phyloP scores from a whole-genome alignment of 2,329 filamentous ascomycete species.

The Aspergillus sp. region DNA sequence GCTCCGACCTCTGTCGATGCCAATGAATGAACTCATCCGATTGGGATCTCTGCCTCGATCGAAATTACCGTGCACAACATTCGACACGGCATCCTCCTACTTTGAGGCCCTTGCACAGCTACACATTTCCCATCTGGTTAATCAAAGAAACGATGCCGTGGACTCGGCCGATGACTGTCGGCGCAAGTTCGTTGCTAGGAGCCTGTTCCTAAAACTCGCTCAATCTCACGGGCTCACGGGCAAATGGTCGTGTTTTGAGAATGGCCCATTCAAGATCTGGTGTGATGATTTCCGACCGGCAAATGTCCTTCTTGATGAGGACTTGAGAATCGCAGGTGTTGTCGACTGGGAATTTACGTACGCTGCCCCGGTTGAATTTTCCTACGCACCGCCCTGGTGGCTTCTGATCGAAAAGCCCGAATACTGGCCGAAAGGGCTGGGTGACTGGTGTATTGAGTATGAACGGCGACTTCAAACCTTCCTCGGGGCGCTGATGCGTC shows the following conservation, averaged over 20 bases:
- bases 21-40: too few species aligned
- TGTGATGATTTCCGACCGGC: constrained; percentile 23
- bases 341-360: constrained; percentile 26
- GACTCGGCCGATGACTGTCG: constrained; percentile 24
- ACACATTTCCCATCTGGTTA: constrained; percentile 41
- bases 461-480: constrained; percentile 18
- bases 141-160: constrained; percentile 43
- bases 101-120: constrained; percentile 41
- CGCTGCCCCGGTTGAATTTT: constrained; percentile 19
- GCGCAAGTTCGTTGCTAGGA: constrained; percentile 20
- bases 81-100: constrained; percentile 36
- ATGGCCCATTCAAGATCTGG: constrained; percentile 13
- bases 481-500: constrained; percentile 8
- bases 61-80: constrained; percentile 12
- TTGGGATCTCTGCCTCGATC: too few species aligned
- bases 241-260: too few species aligned
- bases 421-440: constrained; percentile 21
- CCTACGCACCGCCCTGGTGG: constrained; percentile 22
- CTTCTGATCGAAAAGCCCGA: constrained; percentile 24
- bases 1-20: too few species aligned
- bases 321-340: constrained; percentile 13
- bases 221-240: too few species aligned
- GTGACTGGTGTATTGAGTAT: constrained; percentile 17
- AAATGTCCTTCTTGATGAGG: constrained; percentile 17
- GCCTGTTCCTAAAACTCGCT: constrained; percentile 21